Evolutionary conservation across 768 basidiomycete genomes (phyloP), one percentile per base, ranked within the genome.

Genomic region (Infundibulicybe gibba): DNA sequence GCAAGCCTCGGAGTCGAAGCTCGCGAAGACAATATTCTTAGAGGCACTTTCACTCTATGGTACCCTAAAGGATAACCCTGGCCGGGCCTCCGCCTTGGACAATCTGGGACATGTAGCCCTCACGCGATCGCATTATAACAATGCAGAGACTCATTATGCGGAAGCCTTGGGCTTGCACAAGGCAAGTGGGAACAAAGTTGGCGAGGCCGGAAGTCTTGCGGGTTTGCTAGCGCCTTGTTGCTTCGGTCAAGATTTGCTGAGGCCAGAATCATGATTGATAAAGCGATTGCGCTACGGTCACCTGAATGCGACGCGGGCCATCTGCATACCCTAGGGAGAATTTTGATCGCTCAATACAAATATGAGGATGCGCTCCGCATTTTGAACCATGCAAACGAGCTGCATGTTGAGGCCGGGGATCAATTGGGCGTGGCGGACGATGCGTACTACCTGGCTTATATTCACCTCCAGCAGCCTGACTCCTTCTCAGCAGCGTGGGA

Each of bases 191-290:
- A 58, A 63, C 35, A 25, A 49, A 3, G 48, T 61, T 4, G 48
- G 53, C 9, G 47, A 60, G 33, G 54, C 60, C 13, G 59, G 63
- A 17, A 62, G 48, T 44, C 20, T 61, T 6, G 58, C 59, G 2
- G 57, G 59, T 0, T 62, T 5, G 54, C 60, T 1, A 54, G 49
- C 13, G 52, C 56, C 14, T 47, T 52, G 19, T 50, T 65, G 4
- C 56, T 63, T 15, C 58, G 57, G 10, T 65, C 60, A 14, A 44
- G 50, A 15, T 61, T 60, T 43, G 16, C 30, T 17, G 55, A 61
- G 16, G 61, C 63, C 1, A 49, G 53, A 16, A 32, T n/a, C n/a
- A n/a, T n/a, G n/a, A n/a, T n/a, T n/a, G n/a, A n/a, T n/a, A n/a
- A n/a, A n/a, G n/a, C n/a, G n/a, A n/a, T n/a, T n/a, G n/a, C n/a